Evolutionary conservation across 257 asterid species (phyloP), one percentile per base, ranked within the genome.

Genomic region (Ocimum tenuiflorum): DNA sequence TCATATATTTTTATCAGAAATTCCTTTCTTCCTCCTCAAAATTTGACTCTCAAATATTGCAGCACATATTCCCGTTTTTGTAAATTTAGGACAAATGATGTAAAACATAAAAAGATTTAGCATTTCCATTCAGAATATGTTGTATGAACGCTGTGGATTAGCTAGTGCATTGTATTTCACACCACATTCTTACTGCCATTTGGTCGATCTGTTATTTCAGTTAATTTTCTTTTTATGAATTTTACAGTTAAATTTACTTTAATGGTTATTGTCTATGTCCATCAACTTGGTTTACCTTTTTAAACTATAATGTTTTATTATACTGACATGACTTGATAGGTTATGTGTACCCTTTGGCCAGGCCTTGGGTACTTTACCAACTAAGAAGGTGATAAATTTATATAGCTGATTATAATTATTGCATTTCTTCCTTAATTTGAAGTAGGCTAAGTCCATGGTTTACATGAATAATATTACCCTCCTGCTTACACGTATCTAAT

Each of bases 11-110:
- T 70, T 63, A 27, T 60, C 50, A 67, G 80, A 38, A 8, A 74
- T 77, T 73, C 62, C 20, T 63, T 71, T 77, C 69, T 73, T 76
- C 55, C 62, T 54, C 39, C 67, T 54, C 59, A 19, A 15, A 12
- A 11, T 46, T 60, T 58, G 19, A 51, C 67, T 67, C 67, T 33
- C 54, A 23, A n/a, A 45, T 19, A 18, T 66, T 43, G 63, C 61
- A 63, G 63, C 56, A 63, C 73, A 62, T 42, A 58, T 51, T 60
- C 78, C 8, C 35, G 61, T 56, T 52, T 23, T 60, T 60, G 73
- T 58, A 47, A 43, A 12, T 31, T 54, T 64, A 64, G 55, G 33
- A 47, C 15, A 45, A 71, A 54, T 31, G n/a, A 60, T 60, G 56
- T 45, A 52, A n/a, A 41, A 20, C 14, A 27, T 2, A 31, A 14